Base-by-base conservation (phyloP, 805 yeast genomes). In the Candida methanosorbosa region DNA sequence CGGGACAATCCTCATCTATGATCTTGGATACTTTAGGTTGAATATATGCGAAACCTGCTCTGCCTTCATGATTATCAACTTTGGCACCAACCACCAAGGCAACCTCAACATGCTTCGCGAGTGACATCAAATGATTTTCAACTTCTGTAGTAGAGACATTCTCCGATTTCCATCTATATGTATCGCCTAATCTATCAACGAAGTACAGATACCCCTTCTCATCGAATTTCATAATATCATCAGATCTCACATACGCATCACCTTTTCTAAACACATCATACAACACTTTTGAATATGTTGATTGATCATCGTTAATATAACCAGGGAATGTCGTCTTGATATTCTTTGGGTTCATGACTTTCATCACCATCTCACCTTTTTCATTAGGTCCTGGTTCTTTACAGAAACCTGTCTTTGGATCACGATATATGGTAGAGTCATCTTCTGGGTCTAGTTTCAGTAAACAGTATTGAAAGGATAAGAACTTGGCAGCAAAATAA, bases 121-220 rank as follows among this genome's bases (percentile, higher is more conserved):
- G 38, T 30, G 59, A 50, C 57, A 67, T 66, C 21, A 80, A 56
- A 51, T 75, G 78, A 50, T 77, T 79, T 50, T 85, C 95, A 20
- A 85, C 94, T 57, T 85, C 94, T 30, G 84, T 76, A 15, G 95
- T 84, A 7, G 87, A 75, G 4, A 85, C 94, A 53, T 85, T 85
- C 60, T 85, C 95, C 6, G 88, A 78, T 59, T 82, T 85, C 95
- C 95, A 85, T 45, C 95, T 68, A 64, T 81, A 85, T 0, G 95
- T 85, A 51, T 85, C 95, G 26, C 95, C 95, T 46, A 85, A 59
- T 49, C 95, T 67, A 61, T 85, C 95, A 27, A 84, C 82, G 54
- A 85, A 85, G 57, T 78, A 83, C 56, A 78, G 67, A 39, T 75
- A 54, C 1, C 81, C 79, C 43, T 76, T 70, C 19, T 59, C 60